Evolutionary conservation across 73 alveolate species (phyloP).

Genomic region (Symbiodinium pilosum): DNA sequence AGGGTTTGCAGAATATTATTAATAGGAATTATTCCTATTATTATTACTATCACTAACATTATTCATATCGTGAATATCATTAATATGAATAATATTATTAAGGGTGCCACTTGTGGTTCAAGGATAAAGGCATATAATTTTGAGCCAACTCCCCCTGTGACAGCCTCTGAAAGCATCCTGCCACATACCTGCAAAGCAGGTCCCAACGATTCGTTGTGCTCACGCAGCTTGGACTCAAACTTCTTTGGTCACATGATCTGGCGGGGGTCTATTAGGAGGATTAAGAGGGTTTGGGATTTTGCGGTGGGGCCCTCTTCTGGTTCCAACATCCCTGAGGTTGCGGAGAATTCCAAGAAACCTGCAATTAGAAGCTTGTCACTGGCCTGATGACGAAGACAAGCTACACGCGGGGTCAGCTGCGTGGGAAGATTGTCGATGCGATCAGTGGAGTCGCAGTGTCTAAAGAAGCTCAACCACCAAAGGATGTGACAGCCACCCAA

Average conservation of each 20-base stretch:
- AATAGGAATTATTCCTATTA: too few species aligned
- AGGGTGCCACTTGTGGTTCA: too few species aligned
- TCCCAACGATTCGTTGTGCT: not conserved
- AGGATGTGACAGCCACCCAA: not conserved
- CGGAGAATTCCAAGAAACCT: too few species aligned
- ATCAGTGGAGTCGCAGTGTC: not conserved
- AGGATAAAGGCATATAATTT: not conserved
- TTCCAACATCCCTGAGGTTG: not conserved
- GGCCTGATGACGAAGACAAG: too few species aligned
- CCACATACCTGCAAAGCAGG: constrained; percentile 1
- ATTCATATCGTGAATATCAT: too few species aligned
- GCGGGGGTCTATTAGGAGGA: too few species aligned
- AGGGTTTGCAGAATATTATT: too few species aligned
- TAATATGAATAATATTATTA: too few species aligned
- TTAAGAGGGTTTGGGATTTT: too few species aligned
- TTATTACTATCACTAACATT: too few species aligned
- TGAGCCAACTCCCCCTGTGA: not conserved
- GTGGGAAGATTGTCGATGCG: not conserved
- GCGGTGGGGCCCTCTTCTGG: not conserved
- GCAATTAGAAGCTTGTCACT: not conserved
- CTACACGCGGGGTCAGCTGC: not conserved
- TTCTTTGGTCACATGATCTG: too few species aligned
- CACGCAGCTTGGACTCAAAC: too few species aligned
- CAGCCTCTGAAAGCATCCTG: not conserved
- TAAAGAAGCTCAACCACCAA: not conserved